A percentile compares a stretch with the other conserved stretches of the same genome.
phyloP scores from a whole-genome alignment of 2,329 filamentous ascomycete genomes.

The Drechslerella coelobrocha region DNA sequence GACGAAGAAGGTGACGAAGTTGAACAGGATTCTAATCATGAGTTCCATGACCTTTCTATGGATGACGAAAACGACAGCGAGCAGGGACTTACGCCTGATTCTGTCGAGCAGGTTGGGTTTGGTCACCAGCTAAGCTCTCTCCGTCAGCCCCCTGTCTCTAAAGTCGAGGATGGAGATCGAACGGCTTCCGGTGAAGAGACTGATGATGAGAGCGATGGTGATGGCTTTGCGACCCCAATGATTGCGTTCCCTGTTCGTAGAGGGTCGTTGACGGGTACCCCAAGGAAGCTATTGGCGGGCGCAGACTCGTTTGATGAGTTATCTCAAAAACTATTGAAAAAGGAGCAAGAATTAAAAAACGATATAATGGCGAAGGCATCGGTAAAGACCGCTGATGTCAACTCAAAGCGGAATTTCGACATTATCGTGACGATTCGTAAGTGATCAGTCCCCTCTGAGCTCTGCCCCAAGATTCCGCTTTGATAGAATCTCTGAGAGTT shows the following conservation, averaged over 20 bases:
- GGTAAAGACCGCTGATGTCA: constrained; percentile 6
- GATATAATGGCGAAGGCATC: constrained; percentile 19
- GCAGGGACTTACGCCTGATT: not conserved
- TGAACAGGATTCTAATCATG: not conserved
- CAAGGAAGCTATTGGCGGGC: constrained; percentile 36
- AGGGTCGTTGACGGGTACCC: constrained; percentile 17
- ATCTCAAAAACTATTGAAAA: constrained; percentile 23
- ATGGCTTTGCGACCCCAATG: constrained; percentile 12
- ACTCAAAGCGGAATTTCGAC: constrained; percentile 34
- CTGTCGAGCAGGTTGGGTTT: not conserved
- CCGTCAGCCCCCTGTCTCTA: not conserved
- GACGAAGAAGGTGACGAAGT: not conserved
- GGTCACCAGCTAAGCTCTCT: not conserved
- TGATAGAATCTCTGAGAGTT: too few species aligned
- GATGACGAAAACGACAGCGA: not conserved
- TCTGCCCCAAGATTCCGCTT: too few species aligned
- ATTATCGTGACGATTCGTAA: constrained; percentile 34
- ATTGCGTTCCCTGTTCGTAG: not conserved
- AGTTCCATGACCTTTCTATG: not conserved
- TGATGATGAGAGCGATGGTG: not conserved
- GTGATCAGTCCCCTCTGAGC: not conserved
- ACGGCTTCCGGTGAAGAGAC: not conserved
- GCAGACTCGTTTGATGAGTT: constrained; percentile 21
- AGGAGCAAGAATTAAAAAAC: constrained; percentile 26
- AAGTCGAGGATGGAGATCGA: not conserved